Conservation (phyloP, 148 eudicot genomes). For the Arctostaphylos glauca region DNA sequence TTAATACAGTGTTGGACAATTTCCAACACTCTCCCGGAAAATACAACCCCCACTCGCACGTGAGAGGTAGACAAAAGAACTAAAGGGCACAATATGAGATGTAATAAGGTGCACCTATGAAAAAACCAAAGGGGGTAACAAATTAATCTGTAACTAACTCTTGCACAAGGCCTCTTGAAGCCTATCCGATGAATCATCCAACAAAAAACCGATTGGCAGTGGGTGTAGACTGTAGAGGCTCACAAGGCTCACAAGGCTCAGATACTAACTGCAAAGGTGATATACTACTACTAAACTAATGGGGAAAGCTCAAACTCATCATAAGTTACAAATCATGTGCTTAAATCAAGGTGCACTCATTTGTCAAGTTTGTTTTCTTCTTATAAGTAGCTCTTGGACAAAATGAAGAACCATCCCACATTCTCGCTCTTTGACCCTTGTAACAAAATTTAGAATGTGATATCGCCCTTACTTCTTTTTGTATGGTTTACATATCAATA, state of each 20-base stretch:
- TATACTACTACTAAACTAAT: background rate
- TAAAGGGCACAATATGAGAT: background rate
- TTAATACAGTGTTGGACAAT: background rate
- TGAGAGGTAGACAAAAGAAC: background rate
- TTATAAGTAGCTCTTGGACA: background rate
- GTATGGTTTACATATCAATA: background rate
- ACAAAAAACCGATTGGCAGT: background rate
- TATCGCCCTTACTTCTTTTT: background rate
- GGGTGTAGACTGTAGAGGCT: background rate
- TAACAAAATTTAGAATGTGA: background rate
- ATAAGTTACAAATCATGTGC: background rate
- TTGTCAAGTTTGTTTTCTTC: background rate
- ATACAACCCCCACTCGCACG: background rate
- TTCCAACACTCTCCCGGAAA: background rate
- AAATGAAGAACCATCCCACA: background rate
- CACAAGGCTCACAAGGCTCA: background rate
- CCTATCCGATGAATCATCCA: background rate
- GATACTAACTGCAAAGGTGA: background rate
- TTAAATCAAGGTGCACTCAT: background rate
- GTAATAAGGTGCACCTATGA: background rate
- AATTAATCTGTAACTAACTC: background rate
- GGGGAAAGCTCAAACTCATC: slow-evolving; percentile 3
- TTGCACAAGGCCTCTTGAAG: background rate
- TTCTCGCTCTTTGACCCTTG: background rate
- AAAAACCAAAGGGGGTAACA: background rate